Percentiles rank a stretch among this genome's conserved stretches.
These are phyloP conservation scores for Babesia bovis DNA, from an alignment of 169 alveolate genomes.

Conservation along the genomic window DNA sequence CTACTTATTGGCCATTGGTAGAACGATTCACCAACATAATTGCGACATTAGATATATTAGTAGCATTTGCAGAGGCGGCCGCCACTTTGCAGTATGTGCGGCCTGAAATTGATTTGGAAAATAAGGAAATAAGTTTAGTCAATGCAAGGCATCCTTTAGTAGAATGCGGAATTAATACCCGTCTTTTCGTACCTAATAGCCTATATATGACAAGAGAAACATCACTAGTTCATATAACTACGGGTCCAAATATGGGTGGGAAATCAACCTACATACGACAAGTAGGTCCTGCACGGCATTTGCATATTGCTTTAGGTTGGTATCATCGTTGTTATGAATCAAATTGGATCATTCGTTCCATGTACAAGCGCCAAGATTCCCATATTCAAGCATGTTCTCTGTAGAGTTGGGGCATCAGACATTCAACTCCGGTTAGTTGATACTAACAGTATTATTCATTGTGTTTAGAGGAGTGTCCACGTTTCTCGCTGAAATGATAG, in stretches of 20 bases:
- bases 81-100: slow-evolving; percentile 85
- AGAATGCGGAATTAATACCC: slow-evolving; percentile 74
- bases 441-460: background rate
- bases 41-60: slow-evolving; percentile 91
- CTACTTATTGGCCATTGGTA: slow-evolving; percentile 93
- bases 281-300: slow-evolving; percentile 33
- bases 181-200: slow-evolving; percentile 86
- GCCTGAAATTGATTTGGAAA: slow-evolving; percentile 82
- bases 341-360: slow-evolving; percentile 95
- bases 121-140: slow-evolving; percentile 80
- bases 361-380: slow-evolving; percentile 89
- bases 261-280: slow-evolving; percentile 93
- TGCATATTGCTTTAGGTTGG: too few species aligned
- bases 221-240: slow-evolving; percentile 88
- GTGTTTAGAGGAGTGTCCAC: slow-evolving; percentile 91
- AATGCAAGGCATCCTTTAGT: slow-evolving; percentile 85
- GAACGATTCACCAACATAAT: slow-evolving; percentile 86
- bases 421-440: slow-evolving; percentile 71
- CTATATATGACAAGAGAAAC: slow-evolving; percentile 75
- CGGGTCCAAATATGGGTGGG: slow-evolving; percentile 99
- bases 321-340: slow-evolving; percentile 79
- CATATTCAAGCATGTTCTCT: slow-evolving; percentile 89
- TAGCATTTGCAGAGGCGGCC: slow-evolving; percentile 91
- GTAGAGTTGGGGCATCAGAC: slow-evolving; percentile 98
- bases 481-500: slow-evolving; percentile 97